Base-by-base conservation (phyloP, 2,329 filamentous ascomycete genomes). In the Apiospora saccharicola region DNA sequence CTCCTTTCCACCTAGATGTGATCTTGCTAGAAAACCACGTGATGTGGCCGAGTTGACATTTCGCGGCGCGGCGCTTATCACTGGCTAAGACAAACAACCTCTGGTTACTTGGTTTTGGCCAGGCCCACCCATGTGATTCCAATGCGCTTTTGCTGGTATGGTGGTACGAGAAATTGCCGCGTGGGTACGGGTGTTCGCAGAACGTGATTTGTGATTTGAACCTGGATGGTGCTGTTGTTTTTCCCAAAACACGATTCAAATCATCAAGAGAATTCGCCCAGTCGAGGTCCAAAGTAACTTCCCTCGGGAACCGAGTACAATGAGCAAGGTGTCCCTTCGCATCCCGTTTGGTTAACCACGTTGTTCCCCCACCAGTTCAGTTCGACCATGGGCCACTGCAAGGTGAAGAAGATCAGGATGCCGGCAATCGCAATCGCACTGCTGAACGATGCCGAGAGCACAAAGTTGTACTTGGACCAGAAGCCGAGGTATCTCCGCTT, bases 301-400 rank as follows among this genome's bases (percentile, higher is more conserved):
- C 79, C 79, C 7, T 79, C 72, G 12, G 47, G 71, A 37, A 86
- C 76, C 7, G 75, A 77, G 73, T 81, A 79, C 69, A 83, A 77
- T 14, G 79, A 79, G 73, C 85, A 86, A 4, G 83, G 79, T 22
- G 78, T 75, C 71, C 80, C 82, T 75, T 87, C 85, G 53, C 85
- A 85, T 43, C 85, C 85, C 14, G 43, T 30, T 70, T 81, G 74
- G 22, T 81, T 79, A 4, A 82, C 79, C 10, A 84, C 80, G 24
- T 75, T 78, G 75, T 88, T 88, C 46, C 86, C 86, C 86, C 86
- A 88, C 86, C 86, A 88, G 26, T 74, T 61, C 10, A 78, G 64
- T 44, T 74, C 64, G 70, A 76, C 51, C 70, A 76, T 73, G 14
- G 72, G 70, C 74, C 75, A 77, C 46, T 78, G 77, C 24, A 79